Conservation (phyloP, 2,329 filamentous ascomycete genomes). For the Cercospora sojina region DNA sequence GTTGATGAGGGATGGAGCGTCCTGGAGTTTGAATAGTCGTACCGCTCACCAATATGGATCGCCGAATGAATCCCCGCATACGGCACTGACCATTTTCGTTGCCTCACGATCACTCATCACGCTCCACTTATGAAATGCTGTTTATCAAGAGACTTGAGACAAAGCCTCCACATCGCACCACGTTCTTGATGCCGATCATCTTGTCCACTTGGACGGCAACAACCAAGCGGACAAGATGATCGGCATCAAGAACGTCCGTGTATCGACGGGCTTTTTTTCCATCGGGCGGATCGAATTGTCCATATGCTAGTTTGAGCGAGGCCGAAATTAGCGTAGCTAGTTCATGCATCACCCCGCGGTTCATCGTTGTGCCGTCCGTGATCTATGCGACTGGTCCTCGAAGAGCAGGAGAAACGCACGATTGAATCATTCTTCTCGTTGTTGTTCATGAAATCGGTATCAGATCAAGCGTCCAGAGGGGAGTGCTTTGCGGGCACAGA, state of each 20-base stretch:
- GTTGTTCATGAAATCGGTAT: not conserved
- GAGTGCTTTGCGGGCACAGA: not conserved
- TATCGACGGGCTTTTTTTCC: not conserved
- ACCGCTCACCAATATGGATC: not conserved
- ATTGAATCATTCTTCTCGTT: not conserved
- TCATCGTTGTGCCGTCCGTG: not conserved
- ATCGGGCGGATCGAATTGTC: not conserved
- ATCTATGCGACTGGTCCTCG: not conserved
- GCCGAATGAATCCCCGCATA: not conserved
- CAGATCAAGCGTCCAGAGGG: not conserved
- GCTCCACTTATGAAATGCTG: not conserved
- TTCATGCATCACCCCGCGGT: not conserved
- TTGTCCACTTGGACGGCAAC: not conserved
- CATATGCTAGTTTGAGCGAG: not conserved
- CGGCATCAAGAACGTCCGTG: not conserved
- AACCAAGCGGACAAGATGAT: not conserved
- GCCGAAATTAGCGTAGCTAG: not conserved
- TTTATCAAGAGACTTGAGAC: not conserved
- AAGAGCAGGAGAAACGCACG: not conserved
- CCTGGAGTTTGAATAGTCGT: not conserved
- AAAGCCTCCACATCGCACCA: not conserved
- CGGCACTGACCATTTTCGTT: not conserved
- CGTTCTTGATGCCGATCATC: not conserved
- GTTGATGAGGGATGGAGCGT: not conserved
- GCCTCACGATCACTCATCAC: not conserved